Evolutionary conservation across 2,329 filamentous ascomycete species (phyloP).

Genomic region (Fusarium robinianum): DNA sequence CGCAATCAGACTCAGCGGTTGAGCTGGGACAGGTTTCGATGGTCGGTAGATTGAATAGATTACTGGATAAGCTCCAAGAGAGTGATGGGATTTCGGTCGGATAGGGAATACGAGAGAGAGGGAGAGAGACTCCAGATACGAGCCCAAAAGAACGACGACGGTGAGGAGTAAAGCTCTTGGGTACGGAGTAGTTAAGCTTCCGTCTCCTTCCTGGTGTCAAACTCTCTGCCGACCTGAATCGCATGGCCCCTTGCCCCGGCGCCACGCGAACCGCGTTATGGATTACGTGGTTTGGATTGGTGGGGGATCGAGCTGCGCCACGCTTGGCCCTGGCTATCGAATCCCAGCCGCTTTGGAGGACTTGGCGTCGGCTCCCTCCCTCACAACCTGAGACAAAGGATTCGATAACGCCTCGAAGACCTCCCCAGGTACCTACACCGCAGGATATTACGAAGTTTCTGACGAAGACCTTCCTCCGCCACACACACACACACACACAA

Average conservation of each 20-base stretch:
- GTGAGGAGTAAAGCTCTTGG: conserved; percentile 17
- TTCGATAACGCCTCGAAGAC: no score
- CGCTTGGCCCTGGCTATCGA: conserved; percentile 34
- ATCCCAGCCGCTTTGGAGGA: not conserved
- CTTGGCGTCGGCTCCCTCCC: conserved; percentile 13
- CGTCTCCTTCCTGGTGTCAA: conserved; percentile 23
- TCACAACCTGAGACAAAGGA: no score
- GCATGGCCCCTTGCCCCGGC: conserved; percentile 31
- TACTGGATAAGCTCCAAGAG: not conserved
- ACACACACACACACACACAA: no score
- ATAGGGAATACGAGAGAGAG: conserved; percentile 5
- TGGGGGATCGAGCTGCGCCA: conserved; percentile 39
- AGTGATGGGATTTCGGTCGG: conserved; percentile 8
- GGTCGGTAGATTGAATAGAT: not conserved
- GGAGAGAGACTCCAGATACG: conserved; percentile 8
- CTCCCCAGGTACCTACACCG: no score
- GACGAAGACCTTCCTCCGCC: no score
- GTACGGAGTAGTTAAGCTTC: conserved; percentile 13
- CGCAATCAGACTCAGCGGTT: conserved; percentile 5
- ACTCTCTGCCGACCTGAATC: conserved; percentile 32
- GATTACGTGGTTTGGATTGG: conserved; percentile 37
- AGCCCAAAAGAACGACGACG: conserved; percentile 18
- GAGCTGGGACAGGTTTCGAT: conserved; percentile 4
- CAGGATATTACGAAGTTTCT: no score
- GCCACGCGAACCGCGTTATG: conserved; percentile 33